These are phyloP conservation scores for Acacia crassicarpa DNA, from an alignment of 306 rosid genomes.

Conservation along the genomic window DNA sequence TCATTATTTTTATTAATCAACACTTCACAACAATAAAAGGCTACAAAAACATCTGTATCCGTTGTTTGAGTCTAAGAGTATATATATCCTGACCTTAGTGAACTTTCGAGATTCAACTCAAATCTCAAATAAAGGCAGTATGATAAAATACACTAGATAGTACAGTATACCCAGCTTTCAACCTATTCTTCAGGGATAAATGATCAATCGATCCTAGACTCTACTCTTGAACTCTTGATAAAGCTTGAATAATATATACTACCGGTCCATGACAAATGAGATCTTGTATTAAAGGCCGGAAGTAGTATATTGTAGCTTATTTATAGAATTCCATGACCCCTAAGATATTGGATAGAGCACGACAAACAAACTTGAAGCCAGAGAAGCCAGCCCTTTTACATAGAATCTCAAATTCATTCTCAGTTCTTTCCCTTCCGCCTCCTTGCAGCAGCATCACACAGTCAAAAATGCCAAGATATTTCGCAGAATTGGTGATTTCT, in stretches of 20 bases:
- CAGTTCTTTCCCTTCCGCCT: background rate
- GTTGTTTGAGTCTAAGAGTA: too few species aligned
- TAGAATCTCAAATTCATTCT: background rate
- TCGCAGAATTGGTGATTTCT: background rate
- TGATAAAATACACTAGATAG: background rate
- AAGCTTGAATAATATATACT: background rate
- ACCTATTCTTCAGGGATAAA: background rate
- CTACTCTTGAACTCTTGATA: background rate
- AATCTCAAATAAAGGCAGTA: background rate
- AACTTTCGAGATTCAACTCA: too few species aligned
- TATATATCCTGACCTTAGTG: too few species aligned
- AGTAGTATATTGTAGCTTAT: background rate
- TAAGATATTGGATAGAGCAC: background rate
- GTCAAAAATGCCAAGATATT: background rate
- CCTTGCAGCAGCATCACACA: background rate
- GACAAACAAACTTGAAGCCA: background rate
- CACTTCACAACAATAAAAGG: background rate
- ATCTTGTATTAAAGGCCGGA: too few species aligned
- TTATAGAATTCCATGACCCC: constrained; percentile 1
- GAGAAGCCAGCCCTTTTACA: background rate
- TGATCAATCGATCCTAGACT: background rate
- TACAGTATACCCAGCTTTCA: background rate
- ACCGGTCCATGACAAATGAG: too few species aligned
- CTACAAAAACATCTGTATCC: background rate
- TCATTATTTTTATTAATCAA: background rate